Percentiles rank a stretch among this genome's conserved stretches.
Conservation (phyloP, 1,139 yeast species). For the Blastobotrys malaysiensis region DNA sequence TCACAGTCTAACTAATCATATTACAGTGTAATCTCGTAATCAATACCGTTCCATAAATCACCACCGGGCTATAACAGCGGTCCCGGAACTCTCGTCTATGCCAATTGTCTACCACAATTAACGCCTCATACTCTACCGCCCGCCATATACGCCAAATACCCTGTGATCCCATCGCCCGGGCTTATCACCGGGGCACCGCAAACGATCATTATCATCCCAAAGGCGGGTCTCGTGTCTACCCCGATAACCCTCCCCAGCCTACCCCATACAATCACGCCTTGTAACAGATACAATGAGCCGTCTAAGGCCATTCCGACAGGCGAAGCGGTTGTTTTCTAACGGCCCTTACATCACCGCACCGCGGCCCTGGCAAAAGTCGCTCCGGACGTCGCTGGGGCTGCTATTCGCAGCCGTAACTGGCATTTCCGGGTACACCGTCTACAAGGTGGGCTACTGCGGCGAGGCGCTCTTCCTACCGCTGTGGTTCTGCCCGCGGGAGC, state of each 20-base stretch:
- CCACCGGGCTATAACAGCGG: no score
- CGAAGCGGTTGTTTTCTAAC: neutral
- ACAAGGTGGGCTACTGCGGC: slow-evolving; percentile 17
- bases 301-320: neutral
- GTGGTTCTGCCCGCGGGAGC: slow-evolving; percentile 18
- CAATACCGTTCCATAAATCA: no score
- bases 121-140: no score
- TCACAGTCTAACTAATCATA: no score
- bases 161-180: no score
- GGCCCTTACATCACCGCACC: slow-evolving; percentile 1
- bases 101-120: no score
- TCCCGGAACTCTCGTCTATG: no score
- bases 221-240: no score
- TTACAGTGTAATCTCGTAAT: no score
- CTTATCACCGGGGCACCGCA: slow-evolving; percentile 1
- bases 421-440: slow-evolving; percentile 17
- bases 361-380: slow-evolving; percentile 6
- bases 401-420: slow-evolving; percentile 15
- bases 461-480: slow-evolving; percentile 23
- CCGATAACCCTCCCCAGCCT: neutral
- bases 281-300: neutral
- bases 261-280: neutral
- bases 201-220: neutral
- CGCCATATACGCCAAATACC: no score
- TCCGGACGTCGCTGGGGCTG: slow-evolving; percentile 11